phyloP scores from a whole-genome alignment of 805 yeast species.

The Cyberlindnera americana region DNA sequence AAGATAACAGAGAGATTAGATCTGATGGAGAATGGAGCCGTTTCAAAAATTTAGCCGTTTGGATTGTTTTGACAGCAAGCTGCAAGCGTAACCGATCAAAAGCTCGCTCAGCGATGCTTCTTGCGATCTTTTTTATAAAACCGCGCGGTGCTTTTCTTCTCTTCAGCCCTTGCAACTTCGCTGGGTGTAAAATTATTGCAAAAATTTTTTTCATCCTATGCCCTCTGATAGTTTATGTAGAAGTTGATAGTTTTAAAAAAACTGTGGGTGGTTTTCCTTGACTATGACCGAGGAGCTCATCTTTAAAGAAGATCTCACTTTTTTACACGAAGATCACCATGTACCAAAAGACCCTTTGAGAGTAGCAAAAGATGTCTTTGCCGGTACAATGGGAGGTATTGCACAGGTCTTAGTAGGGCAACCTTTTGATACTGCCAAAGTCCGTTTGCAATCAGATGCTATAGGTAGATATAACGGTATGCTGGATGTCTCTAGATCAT shows the following conservation, averaged over 20 bases:
- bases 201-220: too few relatives aligned
- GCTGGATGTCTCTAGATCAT: slow-evolving; percentile 68
- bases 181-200: too few relatives aligned
- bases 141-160: not conserved
- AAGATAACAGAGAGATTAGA: too few relatives aligned
- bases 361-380: slow-evolving; percentile 34
- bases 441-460: slow-evolving; percentile 83
- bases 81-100: slow-evolving; percentile 16
- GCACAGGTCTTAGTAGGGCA: slow-evolving; percentile 96
- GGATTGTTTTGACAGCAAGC: slow-evolving; percentile 14
- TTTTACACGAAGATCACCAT: slow-evolving; percentile 7
- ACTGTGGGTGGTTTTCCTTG: too few relatives aligned
- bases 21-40: not conserved
- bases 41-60: not conserved
- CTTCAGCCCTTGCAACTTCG: not conserved
- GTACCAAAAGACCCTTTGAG: slow-evolving; percentile 21
- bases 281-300: slow-evolving; percentile 15
- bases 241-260: too few relatives aligned
- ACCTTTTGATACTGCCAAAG: slow-evolving; percentile 94
- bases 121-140: slow-evolving; percentile 8
- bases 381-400: slow-evolving; percentile 94
- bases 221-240: too few relatives aligned
- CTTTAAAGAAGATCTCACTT: slow-evolving; percentile 13
- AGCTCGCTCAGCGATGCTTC: slow-evolving; percentile 19
- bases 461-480: slow-evolving; percentile 74